phyloP scores from a whole-genome alignment of 2,329 filamentous ascomycete species.

The Triangularia setosa region DNA sequence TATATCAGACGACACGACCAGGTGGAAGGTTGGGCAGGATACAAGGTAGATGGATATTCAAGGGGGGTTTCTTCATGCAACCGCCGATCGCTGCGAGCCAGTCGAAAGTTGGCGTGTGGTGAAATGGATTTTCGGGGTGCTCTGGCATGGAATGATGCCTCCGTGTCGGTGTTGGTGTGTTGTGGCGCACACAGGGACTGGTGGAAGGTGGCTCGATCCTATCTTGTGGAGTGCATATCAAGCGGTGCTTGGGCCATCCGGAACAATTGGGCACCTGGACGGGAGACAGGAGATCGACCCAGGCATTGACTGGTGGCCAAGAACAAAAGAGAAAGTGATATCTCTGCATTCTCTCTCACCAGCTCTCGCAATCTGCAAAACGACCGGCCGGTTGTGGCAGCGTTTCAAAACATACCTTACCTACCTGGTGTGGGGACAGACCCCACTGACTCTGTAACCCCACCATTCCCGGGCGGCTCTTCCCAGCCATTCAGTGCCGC shows the following conservation, averaged over 20 bases:
- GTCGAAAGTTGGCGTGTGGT: neutral
- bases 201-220: constrained; percentile 3
- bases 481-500: neutral
- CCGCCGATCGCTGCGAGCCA: neutral
- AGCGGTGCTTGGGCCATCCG: neutral
- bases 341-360: neutral
- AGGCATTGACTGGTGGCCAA: neutral
- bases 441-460: neutral
- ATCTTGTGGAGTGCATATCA: neutral
- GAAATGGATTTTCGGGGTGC: neutral
- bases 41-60: constrained; percentile 4
- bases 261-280: neutral
- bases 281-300: neutral
- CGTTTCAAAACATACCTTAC: neutral
- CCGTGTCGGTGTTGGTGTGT: neutral
- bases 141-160: constrained; percentile 5
- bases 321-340: neutral
- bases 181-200: neutral
- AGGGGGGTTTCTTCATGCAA: constrained; percentile 25
- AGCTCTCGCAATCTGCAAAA: neutral
- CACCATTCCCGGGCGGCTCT: neutral
- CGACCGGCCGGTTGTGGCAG: neutral
- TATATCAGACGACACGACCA: constrained; percentile 11
- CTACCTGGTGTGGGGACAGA: neutral
- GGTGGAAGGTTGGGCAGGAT: constrained; percentile 9